These are phyloP conservation scores for Cornus florida DNA, from an alignment of 148 eudicot genomes.

Conservation along the genomic window DNA sequence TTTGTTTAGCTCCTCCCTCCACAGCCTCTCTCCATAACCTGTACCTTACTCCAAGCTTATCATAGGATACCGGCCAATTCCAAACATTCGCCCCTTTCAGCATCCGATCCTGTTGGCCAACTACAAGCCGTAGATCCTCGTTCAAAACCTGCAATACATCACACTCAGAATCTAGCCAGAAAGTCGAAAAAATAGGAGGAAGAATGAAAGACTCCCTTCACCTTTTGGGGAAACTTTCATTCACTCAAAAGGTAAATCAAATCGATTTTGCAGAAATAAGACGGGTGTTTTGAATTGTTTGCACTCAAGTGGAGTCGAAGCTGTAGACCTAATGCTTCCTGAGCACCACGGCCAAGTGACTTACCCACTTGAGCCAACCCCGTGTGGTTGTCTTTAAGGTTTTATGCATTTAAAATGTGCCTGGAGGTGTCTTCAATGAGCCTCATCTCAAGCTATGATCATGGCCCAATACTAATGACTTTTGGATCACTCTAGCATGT, in stretches of 20 bases:
- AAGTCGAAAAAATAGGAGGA: background rate
- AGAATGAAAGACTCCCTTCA: background rate
- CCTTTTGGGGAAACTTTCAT: too few species aligned
- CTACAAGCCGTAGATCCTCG: slow-evolving; percentile 80
- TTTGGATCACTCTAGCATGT: background rate
- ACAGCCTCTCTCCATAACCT: slow-evolving; percentile 88
- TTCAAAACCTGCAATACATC: slow-evolving; percentile 61
- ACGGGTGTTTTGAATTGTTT: too few species aligned
- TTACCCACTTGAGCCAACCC: too few species aligned
- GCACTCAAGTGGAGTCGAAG: too few species aligned
- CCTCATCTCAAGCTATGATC: too few species aligned
- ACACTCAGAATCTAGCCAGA: background rate
- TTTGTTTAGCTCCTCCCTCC: slow-evolving; percentile 57
- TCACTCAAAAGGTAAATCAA: too few species aligned
- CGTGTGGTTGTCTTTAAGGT: too few species aligned
- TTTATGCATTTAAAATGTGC: too few species aligned
- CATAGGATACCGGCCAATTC: slow-evolving; percentile 88
- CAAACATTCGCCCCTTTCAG: slow-evolving; percentile 80
- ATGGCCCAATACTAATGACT: background rate
- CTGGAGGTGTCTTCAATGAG: too few species aligned
- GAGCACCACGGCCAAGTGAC: too few species aligned
- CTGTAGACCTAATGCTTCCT: too few species aligned
- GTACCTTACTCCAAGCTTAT: slow-evolving; percentile 92
- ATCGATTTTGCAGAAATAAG: too few species aligned
- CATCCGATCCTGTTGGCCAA: slow-evolving; percentile 97